Evolutionary conservation across 2,329 filamentous ascomycete species (phyloP).

Genomic region (Rosellinia necatrix): DNA sequence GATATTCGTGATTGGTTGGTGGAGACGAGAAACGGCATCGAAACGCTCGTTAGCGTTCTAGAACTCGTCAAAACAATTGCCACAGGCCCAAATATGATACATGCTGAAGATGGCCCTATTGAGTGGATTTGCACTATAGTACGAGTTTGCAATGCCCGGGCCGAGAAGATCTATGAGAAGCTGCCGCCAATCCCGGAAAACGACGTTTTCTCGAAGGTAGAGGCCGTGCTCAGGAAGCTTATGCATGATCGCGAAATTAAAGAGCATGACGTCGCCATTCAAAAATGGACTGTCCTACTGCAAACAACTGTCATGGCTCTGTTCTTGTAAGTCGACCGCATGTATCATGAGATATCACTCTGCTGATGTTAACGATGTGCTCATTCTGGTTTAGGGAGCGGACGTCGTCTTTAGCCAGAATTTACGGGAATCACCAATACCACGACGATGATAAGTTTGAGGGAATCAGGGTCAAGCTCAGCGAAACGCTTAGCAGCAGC

Average conservation of each 20-base stretch:
- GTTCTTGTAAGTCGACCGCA: neutral
- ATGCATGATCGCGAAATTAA: slow-evolving; percentile 7
- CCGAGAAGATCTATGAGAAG: slow-evolving; percentile 1
- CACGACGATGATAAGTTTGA: neutral
- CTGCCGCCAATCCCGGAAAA: neutral
- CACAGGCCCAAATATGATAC: neutral
- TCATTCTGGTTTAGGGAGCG: slow-evolving; percentile 3
- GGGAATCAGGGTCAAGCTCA: neutral
- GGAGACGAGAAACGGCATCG: neutral
- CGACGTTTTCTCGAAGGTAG: neutral
- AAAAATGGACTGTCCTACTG: neutral
- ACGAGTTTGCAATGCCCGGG: neutral
- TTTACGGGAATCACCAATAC: neutral
- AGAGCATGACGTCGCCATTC: slow-evolving; percentile 2
- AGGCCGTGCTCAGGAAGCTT: slow-evolving; percentile 1
- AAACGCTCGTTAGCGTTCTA: neutral
- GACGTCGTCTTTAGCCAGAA: neutral
- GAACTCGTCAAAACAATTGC: neutral
- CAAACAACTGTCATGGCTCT: neutral
- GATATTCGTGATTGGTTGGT: slow-evolving; percentile 1
- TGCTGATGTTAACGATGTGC: neutral
- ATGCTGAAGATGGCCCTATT: neutral
- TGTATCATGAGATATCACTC: neutral
- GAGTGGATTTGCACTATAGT: slow-evolving; percentile 3
- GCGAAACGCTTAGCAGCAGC: neutral